phyloP scores from a whole-genome alignment of 768 basidiomycete genomes.

The Clavulina sp. region DNA sequence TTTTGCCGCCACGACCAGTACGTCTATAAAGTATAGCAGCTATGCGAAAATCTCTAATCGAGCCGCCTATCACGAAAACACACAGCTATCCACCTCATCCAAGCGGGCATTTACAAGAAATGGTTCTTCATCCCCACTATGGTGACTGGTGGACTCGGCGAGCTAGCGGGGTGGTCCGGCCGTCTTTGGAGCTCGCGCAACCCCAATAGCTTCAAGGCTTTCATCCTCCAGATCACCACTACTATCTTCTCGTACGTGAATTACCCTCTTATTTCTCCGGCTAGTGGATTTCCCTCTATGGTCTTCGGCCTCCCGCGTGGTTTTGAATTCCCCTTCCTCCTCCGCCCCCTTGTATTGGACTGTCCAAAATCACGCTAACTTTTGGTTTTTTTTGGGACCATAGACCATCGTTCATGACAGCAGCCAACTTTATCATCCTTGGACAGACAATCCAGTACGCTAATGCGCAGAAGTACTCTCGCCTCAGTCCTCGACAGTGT shows the following conservation, averaged over 20 bases:
- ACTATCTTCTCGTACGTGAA: no score
- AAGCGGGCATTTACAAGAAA: constrained; percentile 1
- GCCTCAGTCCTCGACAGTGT: constrained; percentile 6
- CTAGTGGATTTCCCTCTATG: no score
- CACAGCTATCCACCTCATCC: constrained; percentile 1
- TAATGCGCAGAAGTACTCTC: constrained; percentile 6
- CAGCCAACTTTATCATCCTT: constrained; percentile 8
- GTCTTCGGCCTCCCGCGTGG: no score
- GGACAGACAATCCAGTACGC: constrained; percentile 2
- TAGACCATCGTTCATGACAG: constrained; percentile 8
- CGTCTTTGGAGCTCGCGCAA: constrained; percentile 3
- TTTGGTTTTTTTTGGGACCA: not conserved
- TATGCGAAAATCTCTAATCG: no score
- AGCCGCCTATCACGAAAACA: no score
- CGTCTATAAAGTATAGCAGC: no score
- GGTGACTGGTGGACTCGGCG: constrained; percentile 7
- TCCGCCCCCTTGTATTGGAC: no score
- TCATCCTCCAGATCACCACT: constrained; percentile 10
- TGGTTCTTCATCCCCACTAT: constrained; percentile 8
- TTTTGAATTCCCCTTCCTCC: not conserved
- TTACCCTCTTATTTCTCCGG: not conserved
- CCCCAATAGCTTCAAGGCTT: constrained; percentile 2
- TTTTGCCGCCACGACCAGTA: constrained; percentile 7
- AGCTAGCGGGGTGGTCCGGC: constrained; percentile 6
- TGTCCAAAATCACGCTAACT: not conserved